Evolutionary conservation across 2,329 filamentous ascomycete species (phyloP).

Genomic region (Fonsecaea nubica): DNA sequence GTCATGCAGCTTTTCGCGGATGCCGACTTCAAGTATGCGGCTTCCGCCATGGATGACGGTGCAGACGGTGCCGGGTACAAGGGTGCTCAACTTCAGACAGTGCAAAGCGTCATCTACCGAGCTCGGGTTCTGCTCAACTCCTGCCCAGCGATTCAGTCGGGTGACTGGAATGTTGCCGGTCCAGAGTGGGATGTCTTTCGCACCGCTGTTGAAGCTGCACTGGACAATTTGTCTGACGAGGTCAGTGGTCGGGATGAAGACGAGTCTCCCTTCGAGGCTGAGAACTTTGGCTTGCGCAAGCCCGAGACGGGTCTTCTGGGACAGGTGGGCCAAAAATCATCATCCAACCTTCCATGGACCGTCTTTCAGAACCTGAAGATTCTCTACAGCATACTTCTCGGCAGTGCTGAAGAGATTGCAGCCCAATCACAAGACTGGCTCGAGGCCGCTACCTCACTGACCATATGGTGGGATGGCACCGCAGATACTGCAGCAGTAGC

Average conservation of each 20-base stretch:
- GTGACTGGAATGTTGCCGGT: slow-evolving; percentile 81
- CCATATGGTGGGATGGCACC: slow-evolving; percentile 92
- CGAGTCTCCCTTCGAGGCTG: slow-evolving; percentile 55
- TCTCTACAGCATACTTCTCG: slow-evolving; percentile 80
- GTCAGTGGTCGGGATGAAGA: slow-evolving; percentile 73
- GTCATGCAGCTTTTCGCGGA: slow-evolving; percentile 72
- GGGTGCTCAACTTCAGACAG: slow-evolving; percentile 77
- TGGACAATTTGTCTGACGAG: slow-evolving; percentile 75
- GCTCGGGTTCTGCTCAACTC: slow-evolving; percentile 72
- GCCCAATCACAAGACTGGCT: slow-evolving; percentile 86
- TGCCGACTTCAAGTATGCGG: slow-evolving; percentile 79
- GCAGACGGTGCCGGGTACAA: slow-evolving; percentile 71
- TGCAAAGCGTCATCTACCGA: slow-evolving; percentile 72
- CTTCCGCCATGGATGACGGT: slow-evolving; percentile 67
- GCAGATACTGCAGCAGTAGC: slow-evolving; percentile 58
- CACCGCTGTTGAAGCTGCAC: slow-evolving; percentile 71
- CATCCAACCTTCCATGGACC: slow-evolving; percentile 44
- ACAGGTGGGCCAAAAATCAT: slow-evolving; percentile 28
- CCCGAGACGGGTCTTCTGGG: slow-evolving; percentile 27
- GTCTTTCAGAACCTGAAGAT: slow-evolving; percentile 83
- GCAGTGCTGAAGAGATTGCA: slow-evolving; percentile 76
- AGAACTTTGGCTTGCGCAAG: slow-evolving; percentile 53
- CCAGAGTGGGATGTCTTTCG: slow-evolving; percentile 86
- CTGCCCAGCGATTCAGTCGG: slow-evolving; percentile 69
- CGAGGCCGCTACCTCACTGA: slow-evolving; percentile 81